These are phyloP conservation scores for Aureobasidium sp. DNA, from an alignment of 2,329 filamentous ascomycete genomes.

Conservation along the genomic window DNA sequence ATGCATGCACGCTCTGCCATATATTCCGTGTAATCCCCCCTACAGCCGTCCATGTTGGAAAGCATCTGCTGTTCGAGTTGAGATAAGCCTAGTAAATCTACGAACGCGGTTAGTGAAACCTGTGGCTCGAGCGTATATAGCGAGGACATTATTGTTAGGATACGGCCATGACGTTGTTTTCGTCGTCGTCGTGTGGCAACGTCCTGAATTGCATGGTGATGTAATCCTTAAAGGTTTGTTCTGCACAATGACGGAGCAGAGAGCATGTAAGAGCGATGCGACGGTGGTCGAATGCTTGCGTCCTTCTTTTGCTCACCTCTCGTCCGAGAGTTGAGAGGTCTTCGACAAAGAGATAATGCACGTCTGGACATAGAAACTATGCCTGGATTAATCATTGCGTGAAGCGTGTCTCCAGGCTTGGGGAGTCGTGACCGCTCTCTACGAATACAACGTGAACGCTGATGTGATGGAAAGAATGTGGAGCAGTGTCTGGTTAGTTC, in stretches of 20 bases:
- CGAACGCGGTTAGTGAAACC: not conserved
- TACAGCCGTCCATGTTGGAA: not conserved
- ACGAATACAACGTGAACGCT: no score
- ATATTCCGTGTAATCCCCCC: not conserved
- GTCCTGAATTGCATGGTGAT: no score
- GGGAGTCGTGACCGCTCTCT: no score
- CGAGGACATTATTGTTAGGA: not conserved
- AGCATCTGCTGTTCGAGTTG: not conserved
- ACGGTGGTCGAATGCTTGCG: not conserved
- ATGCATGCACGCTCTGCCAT: no score
- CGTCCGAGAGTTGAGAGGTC: not conserved
- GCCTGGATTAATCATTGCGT: constrained; percentile 1
- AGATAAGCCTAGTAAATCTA: not conserved
- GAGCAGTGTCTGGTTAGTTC: no score
- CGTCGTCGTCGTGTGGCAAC: no score
- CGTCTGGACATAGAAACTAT: not conserved
- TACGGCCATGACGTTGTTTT: no score
- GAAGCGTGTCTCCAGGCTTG: no score
- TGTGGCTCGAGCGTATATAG: constrained; percentile 1
- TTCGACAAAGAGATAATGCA: not conserved
- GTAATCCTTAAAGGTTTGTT: not conserved
- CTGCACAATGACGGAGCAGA: not conserved
- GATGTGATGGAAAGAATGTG: no score
- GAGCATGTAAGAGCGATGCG: not conserved
- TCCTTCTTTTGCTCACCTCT: not conserved